Percentiles rank a stretch among this genome's conserved stretches.
Conservation (phyloP, 2,329 filamentous ascomycete species). For the Alternaria hordeiaustralica region DNA sequence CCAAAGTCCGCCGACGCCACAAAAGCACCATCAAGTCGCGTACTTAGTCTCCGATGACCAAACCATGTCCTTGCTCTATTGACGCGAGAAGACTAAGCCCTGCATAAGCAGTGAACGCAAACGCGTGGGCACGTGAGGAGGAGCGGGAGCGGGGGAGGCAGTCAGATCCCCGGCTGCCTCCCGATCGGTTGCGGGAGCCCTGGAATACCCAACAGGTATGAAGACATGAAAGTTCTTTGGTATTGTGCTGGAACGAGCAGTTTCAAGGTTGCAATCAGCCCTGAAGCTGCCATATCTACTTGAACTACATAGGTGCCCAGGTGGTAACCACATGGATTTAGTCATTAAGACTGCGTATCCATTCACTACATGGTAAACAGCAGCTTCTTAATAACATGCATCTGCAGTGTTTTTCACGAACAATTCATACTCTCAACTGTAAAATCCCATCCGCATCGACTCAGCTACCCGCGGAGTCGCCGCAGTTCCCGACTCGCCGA, state of each 20-base stretch:
- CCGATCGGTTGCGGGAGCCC: too few species aligned
- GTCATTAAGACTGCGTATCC: not conserved
- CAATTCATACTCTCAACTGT: too few species aligned
- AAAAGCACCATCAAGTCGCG: not conserved
- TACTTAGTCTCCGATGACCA: not conserved
- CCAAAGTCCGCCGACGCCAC: not conserved
- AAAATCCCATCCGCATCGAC: not conserved
- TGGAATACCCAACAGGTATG: not conserved
- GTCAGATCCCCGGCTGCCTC: not conserved
- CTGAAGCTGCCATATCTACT: not conserved
- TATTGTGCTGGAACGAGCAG: not conserved
- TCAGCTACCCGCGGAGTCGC: conserved; percentile 6
- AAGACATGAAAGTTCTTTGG: not conserved
- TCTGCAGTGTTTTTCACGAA: not conserved
- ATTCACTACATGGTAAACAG: not conserved
- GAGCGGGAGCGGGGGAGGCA: not conserved
- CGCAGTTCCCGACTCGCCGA: conserved; percentile 12
- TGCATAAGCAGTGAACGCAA: conserved; percentile 1
- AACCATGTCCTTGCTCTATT: conserved; percentile 1
- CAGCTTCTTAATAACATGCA: not conserved
- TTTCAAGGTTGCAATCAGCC: not conserved
- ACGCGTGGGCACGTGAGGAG: conserved; percentile 14
- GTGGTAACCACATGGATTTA: not conserved
- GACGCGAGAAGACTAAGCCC: not conserved
- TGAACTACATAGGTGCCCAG: not conserved